Evolutionary conservation across 306 rosid species (phyloP), one percentile per base, ranked within the genome.

Genomic region (Erythrophleum fordii): DNA sequence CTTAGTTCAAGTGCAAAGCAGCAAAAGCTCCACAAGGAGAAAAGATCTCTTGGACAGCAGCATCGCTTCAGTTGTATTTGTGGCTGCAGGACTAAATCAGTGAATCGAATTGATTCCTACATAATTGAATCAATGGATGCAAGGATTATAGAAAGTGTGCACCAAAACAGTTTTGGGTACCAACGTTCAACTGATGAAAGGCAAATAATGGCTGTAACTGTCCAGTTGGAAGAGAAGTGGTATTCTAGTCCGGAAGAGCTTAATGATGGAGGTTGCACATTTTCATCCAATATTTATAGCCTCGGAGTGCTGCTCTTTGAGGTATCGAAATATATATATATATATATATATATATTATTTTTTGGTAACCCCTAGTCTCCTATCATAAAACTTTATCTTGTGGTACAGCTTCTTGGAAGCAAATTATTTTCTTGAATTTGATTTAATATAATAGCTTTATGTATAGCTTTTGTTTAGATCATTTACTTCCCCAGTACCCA

Each of bases 291-390:
- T 82, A 83, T 92, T 41, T 90, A 92, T 80, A 76, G 89, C 74
- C 94, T 92, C 18, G 97, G 97, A 45, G 81, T 90, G 82, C 90
- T 92, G 53, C 88, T 92, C 75, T 90, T 92, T 75, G 94, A 92
- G 94, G 97, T 88, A 72, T 58, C 85, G 22, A 80, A 55, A 48
- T 51, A 56, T 77, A n/a, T n/a, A n/a, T n/a, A n/a, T n/a, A n/a
- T n/a, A n/a, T n/a, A n/a, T n/a, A n/a, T n/a, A n/a, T n/a, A n/a
- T 75, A 31, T 53, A 7, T 5, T 25, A 22, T 23, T 10, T 56
- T 22, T 20, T 55, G 1, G 7, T 5, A 56, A 58, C 25, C 35
- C 17, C 34, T 58, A 11, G 11, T 4, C 17, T 64, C 25, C 75
- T 18, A 59, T 52, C 64, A 77, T 31, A 23, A 52, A 51, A 45